Evolutionary conservation across 1,139 yeast genomes (phyloP).

Genomic region (Blastobotrys niveus): DNA sequence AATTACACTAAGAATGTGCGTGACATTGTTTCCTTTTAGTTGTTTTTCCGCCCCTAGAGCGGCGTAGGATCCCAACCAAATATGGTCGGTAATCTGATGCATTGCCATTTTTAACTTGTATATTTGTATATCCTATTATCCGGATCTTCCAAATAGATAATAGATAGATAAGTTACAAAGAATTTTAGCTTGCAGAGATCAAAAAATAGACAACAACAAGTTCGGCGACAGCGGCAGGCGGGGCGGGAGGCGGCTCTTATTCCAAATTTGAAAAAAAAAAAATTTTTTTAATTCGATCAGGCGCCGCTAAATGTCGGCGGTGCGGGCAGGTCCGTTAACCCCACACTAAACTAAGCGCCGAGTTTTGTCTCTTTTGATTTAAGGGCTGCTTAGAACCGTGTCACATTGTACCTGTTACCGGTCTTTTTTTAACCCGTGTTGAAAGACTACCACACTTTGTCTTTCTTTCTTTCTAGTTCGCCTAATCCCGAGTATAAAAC

Average conservation of each 20-base stretch:
- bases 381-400: too few relatives aligned
- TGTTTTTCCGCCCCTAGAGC: conserved; percentile 30
- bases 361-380: too few relatives aligned
- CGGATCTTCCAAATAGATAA: too few relatives aligned
- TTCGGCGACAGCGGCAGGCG: neutral
- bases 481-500: neutral
- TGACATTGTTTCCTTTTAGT: conserved; percentile 38
- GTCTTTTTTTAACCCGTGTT: too few relatives aligned
- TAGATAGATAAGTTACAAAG: neutral
- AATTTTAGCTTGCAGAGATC: neutral
- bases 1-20: conserved; percentile 64
- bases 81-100: conserved; percentile 30
- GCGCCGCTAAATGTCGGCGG: too few relatives aligned
- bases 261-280: conserved; percentile 1
- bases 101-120: conserved; percentile 20
- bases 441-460: too few relatives aligned
- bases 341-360: too few relatives aligned
- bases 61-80: conserved; percentile 33
- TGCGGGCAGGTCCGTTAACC: too few relatives aligned
- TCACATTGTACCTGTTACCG: too few relatives aligned
- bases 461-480: neutral
- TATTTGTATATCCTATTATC: neutral
- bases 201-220: neutral
- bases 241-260: conserved; percentile 3
- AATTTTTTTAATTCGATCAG: neutral